Evolutionary conservation across 1,284 basidiomycete genomes (phyloP).

Genomic region (Boletus sp.): DNA sequence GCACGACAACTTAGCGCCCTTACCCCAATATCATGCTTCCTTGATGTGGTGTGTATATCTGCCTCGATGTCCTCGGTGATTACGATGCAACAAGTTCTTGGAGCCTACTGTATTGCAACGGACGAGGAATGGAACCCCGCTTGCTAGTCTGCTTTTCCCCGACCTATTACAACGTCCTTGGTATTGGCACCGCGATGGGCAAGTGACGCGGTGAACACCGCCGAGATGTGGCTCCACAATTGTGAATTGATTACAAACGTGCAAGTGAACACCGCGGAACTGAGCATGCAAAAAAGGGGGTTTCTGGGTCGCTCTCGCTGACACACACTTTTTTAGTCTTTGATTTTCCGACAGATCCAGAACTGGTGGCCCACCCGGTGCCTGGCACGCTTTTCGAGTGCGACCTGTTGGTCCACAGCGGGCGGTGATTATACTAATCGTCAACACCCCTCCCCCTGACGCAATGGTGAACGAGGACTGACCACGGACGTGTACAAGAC

Average conservation of each 20-base stretch:
- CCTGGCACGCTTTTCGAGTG: too few species aligned
- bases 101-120: conserved; percentile 46
- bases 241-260: conserved; percentile 52
- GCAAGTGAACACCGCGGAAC: conserved; percentile 29
- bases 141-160: conserved; percentile 47
- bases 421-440: too few species aligned
- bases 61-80: conserved; percentile 25
- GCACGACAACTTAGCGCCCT: conserved; percentile 3
- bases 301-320: too few species aligned
- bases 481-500: too few species aligned
- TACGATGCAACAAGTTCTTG: conserved; percentile 34
- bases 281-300: background rate
- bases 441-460: too few species aligned
- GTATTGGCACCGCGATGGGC: conserved; percentile 46
- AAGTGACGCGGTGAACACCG: conserved; percentile 54
- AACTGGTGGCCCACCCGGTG: too few species aligned
- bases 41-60: conserved; percentile 42
- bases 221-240: conserved; percentile 61
- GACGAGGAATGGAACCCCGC: conserved; percentile 46
- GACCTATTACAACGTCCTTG: conserved; percentile 50
- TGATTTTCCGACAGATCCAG: too few species aligned
- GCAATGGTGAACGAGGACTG: background rate
- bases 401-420: too few species aligned
- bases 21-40: conserved; percentile 49
- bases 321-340: too few species aligned